A percentile compares a stretch with the other conserved stretches of the same genome.
These are phyloP conservation scores for Neofusicoccum parvum DNA, from an alignment of 2,329 filamentous ascomycete genomes.

Conservation along the genomic window DNA sequence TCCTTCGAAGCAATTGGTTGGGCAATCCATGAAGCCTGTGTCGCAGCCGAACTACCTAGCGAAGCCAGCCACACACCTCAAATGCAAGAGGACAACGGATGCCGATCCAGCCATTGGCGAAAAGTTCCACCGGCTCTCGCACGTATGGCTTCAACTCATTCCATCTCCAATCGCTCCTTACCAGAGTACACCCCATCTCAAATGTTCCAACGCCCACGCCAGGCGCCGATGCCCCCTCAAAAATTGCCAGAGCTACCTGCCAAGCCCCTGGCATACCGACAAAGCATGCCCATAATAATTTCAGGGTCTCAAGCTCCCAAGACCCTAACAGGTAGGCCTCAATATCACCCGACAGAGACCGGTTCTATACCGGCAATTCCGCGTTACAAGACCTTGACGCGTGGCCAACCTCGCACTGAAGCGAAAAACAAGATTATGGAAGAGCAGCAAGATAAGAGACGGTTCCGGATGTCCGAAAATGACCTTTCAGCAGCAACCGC, in stretches of 20 bases:
- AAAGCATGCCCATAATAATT: conserved; percentile 11
- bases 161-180: neutral
- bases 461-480: neutral
- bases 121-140: conserved; percentile 8
- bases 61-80: neutral
- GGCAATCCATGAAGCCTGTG: neutral
- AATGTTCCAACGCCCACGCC: conserved; percentile 7
- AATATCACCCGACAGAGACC: neutral
- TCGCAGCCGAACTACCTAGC: neutral
- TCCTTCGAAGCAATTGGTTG: neutral
- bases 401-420: neutral
- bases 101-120: neutral
- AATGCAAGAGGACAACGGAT: too few relatives aligned
- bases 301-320: neutral
- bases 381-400: neutral
- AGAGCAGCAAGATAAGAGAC: neutral
- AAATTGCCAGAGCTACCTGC: conserved; percentile 3
- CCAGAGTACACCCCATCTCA: conserved; percentile 2
- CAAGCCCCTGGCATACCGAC: conserved; percentile 5
- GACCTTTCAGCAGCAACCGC: neutral
- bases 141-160: conserved; percentile 6
- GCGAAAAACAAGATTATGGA: neutral
- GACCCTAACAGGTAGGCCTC: neutral
- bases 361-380: neutral
- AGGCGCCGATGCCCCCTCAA: neutral